phyloP scores from a whole-genome alignment of 2,329 filamentous ascomycete genomes.

The Phaeoacremonium minimum region DNA sequence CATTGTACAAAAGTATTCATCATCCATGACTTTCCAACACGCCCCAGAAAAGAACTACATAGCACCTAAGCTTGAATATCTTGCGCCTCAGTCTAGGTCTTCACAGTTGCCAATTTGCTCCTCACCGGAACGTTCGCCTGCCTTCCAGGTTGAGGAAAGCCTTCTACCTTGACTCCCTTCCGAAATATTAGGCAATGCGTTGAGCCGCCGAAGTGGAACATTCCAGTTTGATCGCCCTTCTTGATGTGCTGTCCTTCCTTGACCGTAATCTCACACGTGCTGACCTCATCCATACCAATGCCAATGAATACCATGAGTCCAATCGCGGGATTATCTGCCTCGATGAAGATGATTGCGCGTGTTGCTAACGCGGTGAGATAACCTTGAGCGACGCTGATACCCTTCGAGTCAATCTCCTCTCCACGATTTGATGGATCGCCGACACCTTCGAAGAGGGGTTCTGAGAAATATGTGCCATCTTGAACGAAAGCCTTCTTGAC shows the following conservation, averaged over 20 bases:
- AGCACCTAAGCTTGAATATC: too few relatives aligned
- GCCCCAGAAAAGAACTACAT: too few relatives aligned
- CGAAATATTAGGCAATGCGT: conserved; percentile 66
- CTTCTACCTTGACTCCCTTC: conserved; percentile 44
- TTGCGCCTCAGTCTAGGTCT: conserved; percentile 1
- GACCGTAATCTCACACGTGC: conserved; percentile 67
- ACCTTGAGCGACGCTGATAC: conserved; percentile 51
- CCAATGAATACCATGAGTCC: conserved; percentile 68
- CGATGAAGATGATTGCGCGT: conserved; percentile 53
- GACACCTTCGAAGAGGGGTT: conserved; percentile 40
- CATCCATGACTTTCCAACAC: too few relatives aligned
- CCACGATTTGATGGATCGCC: conserved; percentile 12
- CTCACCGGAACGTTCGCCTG: conserved; percentile 33
- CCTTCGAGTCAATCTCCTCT: conserved; percentile 31
- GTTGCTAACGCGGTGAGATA: conserved; percentile 67
- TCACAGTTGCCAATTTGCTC: conserved; percentile 26
- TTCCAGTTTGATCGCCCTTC: conserved; percentile 70
- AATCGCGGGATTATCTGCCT: conserved; percentile 48
- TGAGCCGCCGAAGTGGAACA: conserved; percentile 78
- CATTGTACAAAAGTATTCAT: too few relatives aligned
- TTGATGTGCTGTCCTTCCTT: conserved; percentile 58
- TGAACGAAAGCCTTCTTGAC: conserved; percentile 48
- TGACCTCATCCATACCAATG: conserved; percentile 75
- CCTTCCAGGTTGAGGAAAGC: conserved; percentile 27
- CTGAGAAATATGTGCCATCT: conserved; percentile 66